Conservation (phyloP, 164 flowering plant genomes). For the Chloranthus sessilifolius region DNA sequence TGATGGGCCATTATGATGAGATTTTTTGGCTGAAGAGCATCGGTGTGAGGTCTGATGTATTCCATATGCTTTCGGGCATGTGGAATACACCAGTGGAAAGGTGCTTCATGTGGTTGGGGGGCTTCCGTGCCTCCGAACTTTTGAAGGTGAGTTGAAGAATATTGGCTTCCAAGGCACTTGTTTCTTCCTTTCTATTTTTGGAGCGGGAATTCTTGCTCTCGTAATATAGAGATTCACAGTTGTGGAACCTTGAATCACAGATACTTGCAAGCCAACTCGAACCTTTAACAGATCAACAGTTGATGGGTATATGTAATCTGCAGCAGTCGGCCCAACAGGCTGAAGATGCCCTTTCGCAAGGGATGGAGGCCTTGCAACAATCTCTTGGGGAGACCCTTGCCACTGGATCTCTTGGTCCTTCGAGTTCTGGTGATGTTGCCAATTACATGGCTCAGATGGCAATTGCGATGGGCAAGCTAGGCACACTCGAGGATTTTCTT, state of each 20-base stretch:
- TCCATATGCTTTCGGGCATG: constrained; percentile 93
- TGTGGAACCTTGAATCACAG: constrained; percentile 27
- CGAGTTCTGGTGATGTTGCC: constrained; percentile 56
- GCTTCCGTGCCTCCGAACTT: constrained; percentile 83
- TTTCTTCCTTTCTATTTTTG: too few species aligned
- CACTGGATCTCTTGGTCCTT: constrained; percentile 45
- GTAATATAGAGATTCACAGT: too few species aligned
- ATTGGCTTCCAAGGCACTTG: too few species aligned
- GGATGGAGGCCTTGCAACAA: constrained; percentile 93
- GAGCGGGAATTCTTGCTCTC: not conserved
- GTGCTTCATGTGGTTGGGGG: constrained; percentile 96
- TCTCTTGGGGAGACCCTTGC: constrained; percentile 73
- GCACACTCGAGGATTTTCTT: constrained; percentile 69
- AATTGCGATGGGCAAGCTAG: constrained; percentile 78
- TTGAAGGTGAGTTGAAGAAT: constrained; percentile 55
- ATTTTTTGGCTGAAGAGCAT: constrained; percentile 57
- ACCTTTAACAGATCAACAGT: constrained; percentile 84
- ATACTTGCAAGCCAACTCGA: constrained; percentile 68
- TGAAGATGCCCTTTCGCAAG: constrained; percentile 92
- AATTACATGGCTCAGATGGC: constrained; percentile 96
- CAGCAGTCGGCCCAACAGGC: constrained; percentile 90
- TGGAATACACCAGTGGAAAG: constrained; percentile 92
- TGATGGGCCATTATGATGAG: constrained; percentile 76
- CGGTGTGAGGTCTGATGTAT: constrained; percentile 71
- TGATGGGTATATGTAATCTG: constrained; percentile 74